phyloP scores from a whole-genome alignment of 2,329 filamentous ascomycete genomes.

The Leptographium flavum region DNA sequence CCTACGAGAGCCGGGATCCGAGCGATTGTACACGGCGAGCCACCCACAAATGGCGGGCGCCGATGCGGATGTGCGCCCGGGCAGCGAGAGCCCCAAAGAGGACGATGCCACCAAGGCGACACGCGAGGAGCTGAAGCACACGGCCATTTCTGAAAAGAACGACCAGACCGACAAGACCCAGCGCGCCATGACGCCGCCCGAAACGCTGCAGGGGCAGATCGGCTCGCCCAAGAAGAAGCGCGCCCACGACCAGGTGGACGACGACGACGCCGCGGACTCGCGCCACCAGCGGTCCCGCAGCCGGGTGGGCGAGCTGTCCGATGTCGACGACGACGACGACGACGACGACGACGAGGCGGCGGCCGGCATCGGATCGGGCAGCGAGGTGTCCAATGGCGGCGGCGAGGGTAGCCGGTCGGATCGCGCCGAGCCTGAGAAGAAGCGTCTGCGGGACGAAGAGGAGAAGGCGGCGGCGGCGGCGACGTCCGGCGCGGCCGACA shows the following conservation, averaged over 20 bases:
- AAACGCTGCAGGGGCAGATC: slow-evolving; percentile 33
- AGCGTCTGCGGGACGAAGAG: slow-evolving; percentile 40
- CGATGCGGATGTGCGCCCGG: slow-evolving; percentile 13
- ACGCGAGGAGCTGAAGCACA: slow-evolving; percentile 50
- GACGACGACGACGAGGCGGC: background rate
- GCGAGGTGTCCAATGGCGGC: background rate
- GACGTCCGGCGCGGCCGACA: slow-evolving; percentile 16
- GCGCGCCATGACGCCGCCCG: slow-evolving; percentile 5
- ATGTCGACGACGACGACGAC: slow-evolving; percentile 1
- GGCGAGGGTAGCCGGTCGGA: slow-evolving; percentile 27
- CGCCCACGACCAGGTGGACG: slow-evolving; percentile 43
- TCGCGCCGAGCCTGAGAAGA: slow-evolving; percentile 50
- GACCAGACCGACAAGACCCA: background rate
- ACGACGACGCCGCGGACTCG: slow-evolving; percentile 24
- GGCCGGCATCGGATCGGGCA: background rate
- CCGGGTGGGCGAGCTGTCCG: slow-evolving; percentile 28
- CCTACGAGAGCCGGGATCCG: background rate
- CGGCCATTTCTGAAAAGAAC: slow-evolving; percentile 41
- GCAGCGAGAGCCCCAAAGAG: slow-evolving; percentile 26
- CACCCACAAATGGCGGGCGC: slow-evolving; percentile 2
- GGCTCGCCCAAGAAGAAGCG: slow-evolving; percentile 55
- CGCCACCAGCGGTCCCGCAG: slow-evolving; percentile 23
- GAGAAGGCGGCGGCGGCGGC: slow-evolving; percentile 18
- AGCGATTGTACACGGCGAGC: background rate
- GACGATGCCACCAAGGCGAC: slow-evolving; percentile 50